Evolutionary conservation across 1,139 yeast genomes (phyloP).

Genomic region (Taiozyma onychis): DNA sequence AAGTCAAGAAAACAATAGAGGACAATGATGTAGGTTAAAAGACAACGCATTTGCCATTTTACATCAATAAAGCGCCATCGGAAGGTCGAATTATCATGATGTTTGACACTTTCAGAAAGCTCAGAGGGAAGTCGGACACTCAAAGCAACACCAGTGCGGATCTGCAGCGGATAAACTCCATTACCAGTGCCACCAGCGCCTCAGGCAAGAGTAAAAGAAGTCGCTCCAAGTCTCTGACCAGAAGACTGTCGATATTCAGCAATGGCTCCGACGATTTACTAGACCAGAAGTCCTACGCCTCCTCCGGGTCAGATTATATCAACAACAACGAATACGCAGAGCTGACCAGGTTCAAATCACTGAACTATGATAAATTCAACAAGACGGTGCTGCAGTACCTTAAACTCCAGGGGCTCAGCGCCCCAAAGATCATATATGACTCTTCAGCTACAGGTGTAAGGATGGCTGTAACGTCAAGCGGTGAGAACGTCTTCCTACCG

Average conservation of each 20-base stretch:
- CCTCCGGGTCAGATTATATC: background rate
- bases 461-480: constrained; percentile 15
- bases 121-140: constrained; percentile 1
- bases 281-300: background rate
- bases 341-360: constrained; percentile 15
- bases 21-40: background rate
- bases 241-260: constrained; percentile 5
- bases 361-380: constrained; percentile 18
- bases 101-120: constrained; percentile 1
- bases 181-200: background rate
- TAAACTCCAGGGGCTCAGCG: constrained; percentile 16
- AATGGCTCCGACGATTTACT: constrained; percentile 1
- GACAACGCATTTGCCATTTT: background rate
- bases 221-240: constrained; percentile 4
- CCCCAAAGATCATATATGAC: constrained; percentile 17
- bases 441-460: constrained; percentile 1
- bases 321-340: constrained; percentile 1
- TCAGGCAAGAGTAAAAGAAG: background rate
- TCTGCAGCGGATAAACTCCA: background rate
- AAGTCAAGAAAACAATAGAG: constrained; percentile 4
- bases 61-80: background rate
- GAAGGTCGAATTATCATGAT: background rate
- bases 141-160: background rate
- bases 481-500: constrained; percentile 19
- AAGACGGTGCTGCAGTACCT: constrained; percentile 14